Evolutionary conservation across 106 monocot species (phyloP), one percentile per base, ranked within the genome.

Genomic region (Allium sativum): DNA sequence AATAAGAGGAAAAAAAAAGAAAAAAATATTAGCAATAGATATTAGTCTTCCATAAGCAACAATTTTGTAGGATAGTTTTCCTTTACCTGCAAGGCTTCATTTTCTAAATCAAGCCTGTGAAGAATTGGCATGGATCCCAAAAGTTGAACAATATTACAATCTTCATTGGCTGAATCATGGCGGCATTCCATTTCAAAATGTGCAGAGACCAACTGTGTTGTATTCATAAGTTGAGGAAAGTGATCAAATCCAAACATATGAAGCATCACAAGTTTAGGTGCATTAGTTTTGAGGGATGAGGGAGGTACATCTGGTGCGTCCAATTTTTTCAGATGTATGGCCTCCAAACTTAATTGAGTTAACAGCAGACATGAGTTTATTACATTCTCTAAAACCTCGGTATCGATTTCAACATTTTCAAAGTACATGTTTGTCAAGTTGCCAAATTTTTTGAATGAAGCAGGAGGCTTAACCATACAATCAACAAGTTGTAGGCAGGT

Each of bases 381-480:
- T 50, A 65, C 40, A 31, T 16, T 3, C n/a, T 53, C 52, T 8
- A 65, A 53, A 8, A 8, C 21, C 14, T 41, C 13, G 3, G 20
- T 19, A 0, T 9, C 11, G 14, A 52, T 40, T 8, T 3, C 15
- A 41, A 65, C 65, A 53, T 3, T n/a, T 0, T 42, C 7, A 42
- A 65, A 31, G 53, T 65, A 3, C 0, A 65, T 13, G 11, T 6
- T 17, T 3, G 40, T 65, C 7, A 42, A 42, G 9, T 42, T 15
- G 10, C 18, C 42, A 65, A 65, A 53, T 65, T 17, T 53, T 10
- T 42, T 53, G 52, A 52, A 65, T 41, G 48, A 7, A 9, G 65
- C 15, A 52, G 21, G 65, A 53, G n/a, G n/a, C n/a, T n/a, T n/a
- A n/a, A 3, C 40, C 0, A 65, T 8, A 22, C 65, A 65, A 8